A percentile compares a stretch with the other conserved stretches of the same genome.
Conservation (phyloP, 2,329 filamentous ascomycete species). For the Lachnellula subtilissima region DNA sequence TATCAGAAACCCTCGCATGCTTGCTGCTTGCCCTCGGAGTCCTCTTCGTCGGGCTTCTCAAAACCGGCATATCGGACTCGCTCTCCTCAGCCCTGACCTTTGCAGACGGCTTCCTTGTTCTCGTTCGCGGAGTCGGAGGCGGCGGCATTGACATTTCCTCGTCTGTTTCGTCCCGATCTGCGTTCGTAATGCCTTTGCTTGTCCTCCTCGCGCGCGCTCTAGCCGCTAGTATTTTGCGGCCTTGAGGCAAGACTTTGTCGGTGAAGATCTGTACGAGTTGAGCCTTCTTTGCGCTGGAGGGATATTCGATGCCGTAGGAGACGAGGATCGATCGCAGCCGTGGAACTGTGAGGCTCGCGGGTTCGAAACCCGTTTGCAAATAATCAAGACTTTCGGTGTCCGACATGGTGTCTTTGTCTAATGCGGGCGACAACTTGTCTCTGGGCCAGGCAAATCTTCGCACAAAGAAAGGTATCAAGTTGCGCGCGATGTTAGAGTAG, state of each 20-base stretch:
- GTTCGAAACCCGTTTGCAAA: conserved; percentile 81
- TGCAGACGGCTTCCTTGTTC: conserved; percentile 49
- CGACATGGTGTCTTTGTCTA: conserved; percentile 42
- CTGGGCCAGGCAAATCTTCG: neutral
- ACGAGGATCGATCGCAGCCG: conserved; percentile 87
- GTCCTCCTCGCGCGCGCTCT: conserved; percentile 78
- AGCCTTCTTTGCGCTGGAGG: conserved; percentile 84
- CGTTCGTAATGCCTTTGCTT: conserved; percentile 75
- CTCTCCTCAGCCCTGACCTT: conserved; percentile 47
- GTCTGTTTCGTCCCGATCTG: conserved; percentile 59
- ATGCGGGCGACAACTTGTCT: neutral
- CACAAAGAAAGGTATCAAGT: neutral
- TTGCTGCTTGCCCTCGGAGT: conserved; percentile 52
- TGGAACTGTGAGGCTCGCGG: conserved; percentile 76
- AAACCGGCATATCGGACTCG: conserved; percentile 41
- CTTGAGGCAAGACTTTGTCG: conserved; percentile 71
- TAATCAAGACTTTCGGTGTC: conserved; percentile 71
- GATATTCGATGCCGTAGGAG: conserved; percentile 79
- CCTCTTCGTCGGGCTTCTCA: conserved; percentile 48
- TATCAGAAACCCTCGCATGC: conserved; percentile 47
- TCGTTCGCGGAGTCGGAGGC: conserved; percentile 48
- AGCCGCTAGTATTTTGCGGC: conserved; percentile 68
- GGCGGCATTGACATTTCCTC: conserved; percentile 52
- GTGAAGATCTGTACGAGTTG: conserved; percentile 83
- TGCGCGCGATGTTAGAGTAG: neutral